phyloP scores from a whole-genome alignment of 148 eudicot genomes.

The Persicaria tinctoria region DNA sequence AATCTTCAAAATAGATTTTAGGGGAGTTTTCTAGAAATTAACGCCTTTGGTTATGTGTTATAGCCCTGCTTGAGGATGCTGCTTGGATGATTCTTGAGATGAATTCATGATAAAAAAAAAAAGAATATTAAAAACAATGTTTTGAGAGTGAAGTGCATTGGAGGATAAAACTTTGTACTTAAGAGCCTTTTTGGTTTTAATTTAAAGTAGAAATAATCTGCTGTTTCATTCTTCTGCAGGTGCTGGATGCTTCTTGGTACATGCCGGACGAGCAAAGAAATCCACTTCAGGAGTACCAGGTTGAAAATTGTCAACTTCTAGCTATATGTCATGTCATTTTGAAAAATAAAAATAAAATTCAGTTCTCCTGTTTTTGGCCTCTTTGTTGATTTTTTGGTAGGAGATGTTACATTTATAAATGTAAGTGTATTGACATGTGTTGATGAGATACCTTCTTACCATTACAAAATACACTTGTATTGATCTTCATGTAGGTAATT shows the following conservation, averaged over 20 bases:
- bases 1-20: no score
- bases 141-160: neutral
- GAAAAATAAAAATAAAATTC: neutral
- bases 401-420: neutral
- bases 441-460: neutral
- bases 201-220: neutral
- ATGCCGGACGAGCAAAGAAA: slow-evolving; percentile 96
- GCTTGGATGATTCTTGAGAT: neutral
- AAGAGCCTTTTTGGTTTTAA: neutral
- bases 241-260: slow-evolving; percentile 98
- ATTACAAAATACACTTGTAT: neutral
- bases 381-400: neutral
- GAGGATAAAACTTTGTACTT: neutral
- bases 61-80: neutral
- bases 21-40: no score
- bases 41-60: no score
- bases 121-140: neutral
- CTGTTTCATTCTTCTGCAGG: slow-evolving; percentile 36
- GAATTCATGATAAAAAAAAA: neutral
- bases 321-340: neutral
- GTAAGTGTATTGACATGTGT: neutral
- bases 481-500: neutral
- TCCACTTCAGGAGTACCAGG: slow-evolving; percentile 97
- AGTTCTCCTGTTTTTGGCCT: neutral
- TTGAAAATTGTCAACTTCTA: neutral